Conservation (phyloP, 2,329 filamentous ascomycete genomes). For the Aspergillus tamarii region DNA sequence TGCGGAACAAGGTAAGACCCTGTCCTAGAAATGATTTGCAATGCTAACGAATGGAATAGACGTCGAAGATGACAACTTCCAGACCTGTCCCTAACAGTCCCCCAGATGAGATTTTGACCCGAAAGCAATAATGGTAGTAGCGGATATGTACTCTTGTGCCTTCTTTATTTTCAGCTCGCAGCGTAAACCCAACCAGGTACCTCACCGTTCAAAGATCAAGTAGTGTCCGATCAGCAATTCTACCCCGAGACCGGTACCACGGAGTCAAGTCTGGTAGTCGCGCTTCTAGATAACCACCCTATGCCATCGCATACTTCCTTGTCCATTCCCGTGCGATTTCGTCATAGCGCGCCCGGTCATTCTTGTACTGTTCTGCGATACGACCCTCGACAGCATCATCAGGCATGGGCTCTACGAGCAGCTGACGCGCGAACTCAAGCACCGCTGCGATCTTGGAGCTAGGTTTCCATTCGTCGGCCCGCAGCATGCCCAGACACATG, state of each 20-base stretch:
- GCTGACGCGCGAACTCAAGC: constrained; percentile 72
- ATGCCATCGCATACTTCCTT: constrained; percentile 65
- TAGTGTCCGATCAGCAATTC: neutral
- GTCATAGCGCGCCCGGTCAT: constrained; percentile 69
- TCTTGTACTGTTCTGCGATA: constrained; percentile 83
- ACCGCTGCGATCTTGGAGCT: constrained; percentile 75
- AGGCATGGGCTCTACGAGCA: constrained; percentile 79
- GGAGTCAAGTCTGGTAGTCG: too few species aligned
- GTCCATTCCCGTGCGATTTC: constrained; percentile 76
- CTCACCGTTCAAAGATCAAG: neutral
- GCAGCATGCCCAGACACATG: constrained; percentile 84
- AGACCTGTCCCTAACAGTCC: neutral
- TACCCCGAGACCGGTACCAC: neutral
- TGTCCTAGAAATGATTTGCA: neutral
- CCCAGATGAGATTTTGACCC: neutral
- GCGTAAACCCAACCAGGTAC: neutral
- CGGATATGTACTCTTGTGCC: neutral
- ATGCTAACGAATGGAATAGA: neutral
- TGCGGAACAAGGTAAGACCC: neutral
- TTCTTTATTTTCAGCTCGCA: neutral
- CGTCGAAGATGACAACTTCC: neutral
- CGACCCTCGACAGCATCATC: constrained; percentile 86
- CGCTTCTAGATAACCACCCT: neutral
- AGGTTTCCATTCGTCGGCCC: constrained; percentile 90
- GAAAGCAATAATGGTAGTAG: neutral